Conservation (phyloP, 352 stramenopile genomes). For the Phytopythium helicoides region DNA sequence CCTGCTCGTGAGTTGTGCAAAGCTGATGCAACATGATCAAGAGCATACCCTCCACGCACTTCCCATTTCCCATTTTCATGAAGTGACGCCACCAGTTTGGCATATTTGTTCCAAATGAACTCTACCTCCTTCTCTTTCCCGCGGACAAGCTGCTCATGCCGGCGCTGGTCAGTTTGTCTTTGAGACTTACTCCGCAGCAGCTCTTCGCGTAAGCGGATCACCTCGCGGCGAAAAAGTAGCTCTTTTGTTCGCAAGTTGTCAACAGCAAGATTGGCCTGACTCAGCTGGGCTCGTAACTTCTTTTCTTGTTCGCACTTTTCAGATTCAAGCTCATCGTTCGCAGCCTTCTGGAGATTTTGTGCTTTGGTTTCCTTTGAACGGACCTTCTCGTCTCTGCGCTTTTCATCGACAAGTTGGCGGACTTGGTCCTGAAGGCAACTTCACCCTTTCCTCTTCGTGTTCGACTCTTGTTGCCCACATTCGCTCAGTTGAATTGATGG, state of each 20-base stretch:
- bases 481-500: constrained; percentile 9
- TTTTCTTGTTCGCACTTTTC: constrained; percentile 30
- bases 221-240: constrained; percentile 40
- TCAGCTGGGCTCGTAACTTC: constrained; percentile 25
- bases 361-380: constrained; percentile 16
- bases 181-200: constrained; percentile 59
- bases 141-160: constrained; percentile 43
- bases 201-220: constrained; percentile 54
- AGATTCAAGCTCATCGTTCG: constrained; percentile 22
- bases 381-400: constrained; percentile 13
- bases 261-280: constrained; percentile 9
- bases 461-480: constrained; percentile 24
- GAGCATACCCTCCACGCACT: not conserved
- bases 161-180: constrained; percentile 45
- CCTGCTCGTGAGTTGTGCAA: too few relatives aligned
- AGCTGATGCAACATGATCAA: too few relatives aligned
- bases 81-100: constrained; percentile 29
- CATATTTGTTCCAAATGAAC: constrained; percentile 76
- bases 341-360: constrained; percentile 16
- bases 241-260: constrained; percentile 51
- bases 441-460: constrained; percentile 32
- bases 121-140: constrained; percentile 62
- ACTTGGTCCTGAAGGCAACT: constrained; percentile 30
- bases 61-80: constrained; percentile 2
- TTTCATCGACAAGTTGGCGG: constrained; percentile 18